phyloP scores from a whole-genome alignment of 202 grass and related monocot species.

The Bolboschoenoplectus hybrid region DNA sequence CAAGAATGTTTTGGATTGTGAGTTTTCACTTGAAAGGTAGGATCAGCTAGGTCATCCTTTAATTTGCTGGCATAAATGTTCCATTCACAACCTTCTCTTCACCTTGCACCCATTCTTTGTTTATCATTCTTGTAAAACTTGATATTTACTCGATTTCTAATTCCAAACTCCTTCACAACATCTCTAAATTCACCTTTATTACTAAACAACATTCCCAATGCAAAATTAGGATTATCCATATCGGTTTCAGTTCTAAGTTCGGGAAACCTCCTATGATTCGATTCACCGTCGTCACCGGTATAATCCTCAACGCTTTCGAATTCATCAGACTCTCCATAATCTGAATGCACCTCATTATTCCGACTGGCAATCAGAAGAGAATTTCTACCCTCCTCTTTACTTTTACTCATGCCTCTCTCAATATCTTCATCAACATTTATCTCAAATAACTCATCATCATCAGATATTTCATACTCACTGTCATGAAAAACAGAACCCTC shows the following conservation, averaged over 20 bases:
- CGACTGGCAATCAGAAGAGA: neutral
- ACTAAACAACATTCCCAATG: neutral
- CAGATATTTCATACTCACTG: neutral
- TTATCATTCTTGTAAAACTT: neutral
- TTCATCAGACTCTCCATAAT: conserved; percentile 4
- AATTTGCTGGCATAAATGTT: neutral
- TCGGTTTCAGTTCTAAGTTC: neutral
- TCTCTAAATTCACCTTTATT: neutral
- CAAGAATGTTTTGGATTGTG: neutral
- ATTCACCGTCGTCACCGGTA: neutral
- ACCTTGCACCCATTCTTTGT: neutral
- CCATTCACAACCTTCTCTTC: neutral
- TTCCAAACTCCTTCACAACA: neutral
- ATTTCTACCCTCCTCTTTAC: neutral
- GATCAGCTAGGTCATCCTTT: neutral
- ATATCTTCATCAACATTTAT: neutral
- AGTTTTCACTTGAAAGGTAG: neutral
- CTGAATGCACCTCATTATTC: neutral
- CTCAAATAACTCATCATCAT: neutral
- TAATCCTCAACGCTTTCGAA: neutral
- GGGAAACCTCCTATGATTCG: neutral
- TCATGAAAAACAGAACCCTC: neutral
- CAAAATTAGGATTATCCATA: neutral
- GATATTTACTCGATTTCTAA: neutral
- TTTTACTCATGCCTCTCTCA: neutral